Conservation (phyloP, 2,329 filamentous ascomycete genomes). For the Eurotiales sp. region DNA sequence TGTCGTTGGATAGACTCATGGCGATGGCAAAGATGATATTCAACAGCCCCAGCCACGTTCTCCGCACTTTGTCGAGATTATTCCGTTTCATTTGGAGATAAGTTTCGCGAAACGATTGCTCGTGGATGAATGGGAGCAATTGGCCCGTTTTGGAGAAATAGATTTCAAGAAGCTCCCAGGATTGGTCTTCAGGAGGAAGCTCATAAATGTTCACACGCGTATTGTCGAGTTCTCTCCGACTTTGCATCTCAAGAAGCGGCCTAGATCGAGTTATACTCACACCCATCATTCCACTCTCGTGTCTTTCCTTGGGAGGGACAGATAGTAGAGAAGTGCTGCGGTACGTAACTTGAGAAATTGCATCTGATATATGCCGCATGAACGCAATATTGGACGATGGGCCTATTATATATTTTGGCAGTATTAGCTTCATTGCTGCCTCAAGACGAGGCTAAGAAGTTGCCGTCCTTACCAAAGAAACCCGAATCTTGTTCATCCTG, state of each 20-base stretch:
- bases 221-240: background rate
- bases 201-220: slow-evolving; percentile 25
- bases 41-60: slow-evolving; percentile 50
- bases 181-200: slow-evolving; percentile 29
- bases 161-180: slow-evolving; percentile 27
- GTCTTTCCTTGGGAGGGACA: too few relatives aligned
- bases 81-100: slow-evolving; percentile 30
- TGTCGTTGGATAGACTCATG: slow-evolving; percentile 31
- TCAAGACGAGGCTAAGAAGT: too few relatives aligned
- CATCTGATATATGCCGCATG: slow-evolving; percentile 35
- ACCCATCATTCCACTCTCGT: too few relatives aligned
- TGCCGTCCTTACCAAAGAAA: slow-evolving; percentile 34
- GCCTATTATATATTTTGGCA: slow-evolving; percentile 19
- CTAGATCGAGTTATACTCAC: background rate
- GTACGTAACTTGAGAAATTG: too few relatives aligned
- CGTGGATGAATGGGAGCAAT: slow-evolving; percentile 40
- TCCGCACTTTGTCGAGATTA: slow-evolving; percentile 35
- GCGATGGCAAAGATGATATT: slow-evolving; percentile 52
- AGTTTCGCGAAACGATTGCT: slow-evolving; percentile 31
- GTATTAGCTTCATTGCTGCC: too few relatives aligned
- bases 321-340: slow-evolving; percentile 16
- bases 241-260: background rate
- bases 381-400: slow-evolving; percentile 44
- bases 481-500: too few relatives aligned
- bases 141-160: slow-evolving; percentile 39